phyloP scores from a whole-genome alignment of 805 yeast species.

The Starmerella sp. region DNA sequence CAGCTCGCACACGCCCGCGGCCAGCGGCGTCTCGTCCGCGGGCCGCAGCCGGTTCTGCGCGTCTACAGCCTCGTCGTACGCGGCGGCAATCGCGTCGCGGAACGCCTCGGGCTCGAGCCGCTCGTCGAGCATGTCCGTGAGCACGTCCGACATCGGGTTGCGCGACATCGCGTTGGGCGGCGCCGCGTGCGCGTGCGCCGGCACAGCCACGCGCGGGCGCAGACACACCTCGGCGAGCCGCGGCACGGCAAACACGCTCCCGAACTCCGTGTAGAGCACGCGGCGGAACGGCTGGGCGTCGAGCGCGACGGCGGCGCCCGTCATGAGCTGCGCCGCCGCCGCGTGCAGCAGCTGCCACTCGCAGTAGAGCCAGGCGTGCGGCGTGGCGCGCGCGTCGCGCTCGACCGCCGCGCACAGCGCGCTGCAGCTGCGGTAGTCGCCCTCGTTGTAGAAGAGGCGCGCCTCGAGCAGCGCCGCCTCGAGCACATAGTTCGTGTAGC shows the following conservation, averaged over 20 bases:
- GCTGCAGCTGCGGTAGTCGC: not conserved
- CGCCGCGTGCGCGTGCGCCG: not conserved
- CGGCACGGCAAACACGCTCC: not conserved
- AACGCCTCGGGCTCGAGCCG: not conserved
- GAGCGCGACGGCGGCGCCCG: not conserved
- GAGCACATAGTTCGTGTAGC: not conserved
- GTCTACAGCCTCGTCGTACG: not conserved
- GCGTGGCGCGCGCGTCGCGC: not conserved
- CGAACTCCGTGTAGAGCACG: constrained; percentile 9
- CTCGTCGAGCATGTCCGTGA: not conserved
- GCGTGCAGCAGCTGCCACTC: constrained; percentile 4
- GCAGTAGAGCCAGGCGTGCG: not conserved
- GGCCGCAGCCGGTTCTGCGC: not conserved
- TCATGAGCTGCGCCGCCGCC: not conserved
- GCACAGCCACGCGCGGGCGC: not conserved
- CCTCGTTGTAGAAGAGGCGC: not conserved
- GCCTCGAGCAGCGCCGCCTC: constrained; percentile 5
- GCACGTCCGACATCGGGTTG: not conserved
- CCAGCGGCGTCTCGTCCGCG: not conserved
- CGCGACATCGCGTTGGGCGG: too few species aligned
- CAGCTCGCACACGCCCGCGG: not conserved
- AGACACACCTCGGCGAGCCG: not conserved
- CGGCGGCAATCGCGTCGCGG: not conserved
- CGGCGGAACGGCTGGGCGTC: not conserved
- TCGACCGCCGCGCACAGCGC: not conserved